Base-by-base conservation (phyloP, 495 filamentous ascomycete genomes). In the Trichoderma reesei region DNA sequence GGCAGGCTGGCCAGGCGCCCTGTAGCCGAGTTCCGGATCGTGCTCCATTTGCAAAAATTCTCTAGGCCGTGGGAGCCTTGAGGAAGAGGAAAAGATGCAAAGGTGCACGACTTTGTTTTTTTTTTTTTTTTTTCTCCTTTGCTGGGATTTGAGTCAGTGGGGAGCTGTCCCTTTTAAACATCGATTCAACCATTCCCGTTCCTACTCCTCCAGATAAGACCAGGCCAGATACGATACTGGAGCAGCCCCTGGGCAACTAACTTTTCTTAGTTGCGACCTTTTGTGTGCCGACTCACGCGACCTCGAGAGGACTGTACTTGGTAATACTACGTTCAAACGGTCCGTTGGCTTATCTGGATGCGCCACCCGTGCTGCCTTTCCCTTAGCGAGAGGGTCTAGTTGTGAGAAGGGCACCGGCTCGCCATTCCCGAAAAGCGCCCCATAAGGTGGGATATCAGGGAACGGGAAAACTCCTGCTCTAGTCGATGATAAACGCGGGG, bases 211-310 rank as follows among this genome's bases (percentile, higher is more conserved):
- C 31, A 33, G 20, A 56, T 56, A 33, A 56, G 51, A 34, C 26
- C 5, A n/a, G 51, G 5, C 31, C 26, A 2, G 51, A 33, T 13
- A 10, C 31, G 20, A 56, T 39, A 39, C 26, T 26, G 26, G 26
- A 26, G 26, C 26, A 26, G 26, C 38, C 38, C 38, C 38, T 39
- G 38, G 6, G 6, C 38, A 39, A 39, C 38, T 11, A 39, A 39
- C 11, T 39, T 39, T 39, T 48, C 20, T 31, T 56, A 56, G 51
- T 26, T 8, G 51, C 11, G 26, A 3, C 51, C 26, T 34, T 56
- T 56, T 56, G 51, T 33, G 26, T 26, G 26, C 51, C 31, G 34
- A 10, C 51, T 56, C 51, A 56, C 51, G 51, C 51, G 51, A 56
- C 51, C 51, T 31, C 4, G 26, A 26, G 26, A 26, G 26, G 1